Evolutionary conservation across 169 alveolate species (phyloP).

Genomic region (Theileria annulata): DNA sequence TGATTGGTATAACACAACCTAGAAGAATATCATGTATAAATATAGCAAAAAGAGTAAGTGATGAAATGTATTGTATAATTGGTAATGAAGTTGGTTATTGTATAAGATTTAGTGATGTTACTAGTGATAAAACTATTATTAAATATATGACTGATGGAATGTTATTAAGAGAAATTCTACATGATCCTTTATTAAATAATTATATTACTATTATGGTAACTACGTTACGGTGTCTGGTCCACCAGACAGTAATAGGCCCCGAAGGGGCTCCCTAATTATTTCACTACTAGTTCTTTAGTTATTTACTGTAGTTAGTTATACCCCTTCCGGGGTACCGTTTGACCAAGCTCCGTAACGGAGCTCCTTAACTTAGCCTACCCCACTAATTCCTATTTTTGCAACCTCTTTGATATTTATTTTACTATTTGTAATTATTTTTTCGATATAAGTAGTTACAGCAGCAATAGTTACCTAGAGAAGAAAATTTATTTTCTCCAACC

Average conservation of each 20-base stretch:
- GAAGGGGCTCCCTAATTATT: background rate
- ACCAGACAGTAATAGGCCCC: background rate
- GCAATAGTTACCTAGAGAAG: background rate
- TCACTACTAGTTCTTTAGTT: background rate
- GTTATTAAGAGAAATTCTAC: constrained; percentile 95
- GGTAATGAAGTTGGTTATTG: constrained; percentile 96
- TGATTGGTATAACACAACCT: constrained; percentile 98
- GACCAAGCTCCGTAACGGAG: too few species aligned
- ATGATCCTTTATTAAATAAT: constrained; percentile 87
- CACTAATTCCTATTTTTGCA: background rate
- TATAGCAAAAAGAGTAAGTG: constrained; percentile 96
- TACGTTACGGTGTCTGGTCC: background rate
- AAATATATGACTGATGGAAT: constrained; percentile 99
- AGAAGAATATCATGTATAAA: constrained; percentile 98
- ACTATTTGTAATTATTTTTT: too few species aligned
- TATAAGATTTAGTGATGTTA: constrained; percentile 96
- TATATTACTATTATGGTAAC: constrained; percentile 90
- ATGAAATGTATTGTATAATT: constrained; percentile 96
- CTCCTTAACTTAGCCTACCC: too few species aligned
- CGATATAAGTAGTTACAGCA: background rate
- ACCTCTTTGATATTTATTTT: background rate
- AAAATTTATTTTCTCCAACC: background rate
- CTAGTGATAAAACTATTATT: constrained; percentile 94
- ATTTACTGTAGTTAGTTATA: too few species aligned
- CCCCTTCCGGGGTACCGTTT: too few species aligned